These are phyloP conservation scores for Claviceps arundinis DNA, from an alignment of 2,329 filamentous ascomycete genomes.

Conservation along the genomic window DNA sequence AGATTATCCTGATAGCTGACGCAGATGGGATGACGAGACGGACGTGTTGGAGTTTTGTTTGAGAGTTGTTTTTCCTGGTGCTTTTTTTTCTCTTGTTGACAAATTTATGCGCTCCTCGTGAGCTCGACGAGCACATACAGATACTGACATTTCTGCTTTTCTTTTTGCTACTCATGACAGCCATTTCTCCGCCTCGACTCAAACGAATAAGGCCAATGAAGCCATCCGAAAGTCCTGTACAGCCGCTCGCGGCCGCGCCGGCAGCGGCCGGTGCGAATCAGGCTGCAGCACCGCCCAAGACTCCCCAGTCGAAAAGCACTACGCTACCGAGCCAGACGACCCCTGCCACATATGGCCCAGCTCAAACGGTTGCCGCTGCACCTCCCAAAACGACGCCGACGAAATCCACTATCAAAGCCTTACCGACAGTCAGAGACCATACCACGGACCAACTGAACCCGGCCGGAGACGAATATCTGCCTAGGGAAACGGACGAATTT, in stretches of 20 bases:
- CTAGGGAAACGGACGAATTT: constrained; percentile 81
- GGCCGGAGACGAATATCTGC: constrained; percentile 86
- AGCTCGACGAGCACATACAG: neutral
- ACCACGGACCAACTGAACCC: constrained; percentile 88
- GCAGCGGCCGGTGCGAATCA: constrained; percentile 20
- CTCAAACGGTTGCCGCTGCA: constrained; percentile 30
- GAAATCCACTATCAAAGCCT: constrained; percentile 78
- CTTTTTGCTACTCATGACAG: constrained; percentile 16
- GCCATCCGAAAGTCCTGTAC: constrained; percentile 44
- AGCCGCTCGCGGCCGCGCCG: constrained; percentile 27
- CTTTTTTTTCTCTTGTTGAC: neutral
- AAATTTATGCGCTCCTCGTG: neutral
- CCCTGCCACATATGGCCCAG: constrained; percentile 22
- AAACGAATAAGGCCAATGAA: constrained; percentile 54
- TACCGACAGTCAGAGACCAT: constrained; percentile 92
- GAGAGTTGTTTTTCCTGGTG: neutral
- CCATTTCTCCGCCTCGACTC: constrained; percentile 32
- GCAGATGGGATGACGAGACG: neutral
- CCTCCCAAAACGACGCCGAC: constrained; percentile 71
- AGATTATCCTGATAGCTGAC: neutral
- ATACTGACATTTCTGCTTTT: neutral
- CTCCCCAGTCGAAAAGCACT: constrained; percentile 37
- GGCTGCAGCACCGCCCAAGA: constrained; percentile 36
- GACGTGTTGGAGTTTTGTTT: neutral
- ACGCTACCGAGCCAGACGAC: constrained; percentile 30